These are phyloP conservation scores for Boletus subparvulus DNA, from an alignment of 768 basidiomycete genomes.

Conservation along the genomic window DNA sequence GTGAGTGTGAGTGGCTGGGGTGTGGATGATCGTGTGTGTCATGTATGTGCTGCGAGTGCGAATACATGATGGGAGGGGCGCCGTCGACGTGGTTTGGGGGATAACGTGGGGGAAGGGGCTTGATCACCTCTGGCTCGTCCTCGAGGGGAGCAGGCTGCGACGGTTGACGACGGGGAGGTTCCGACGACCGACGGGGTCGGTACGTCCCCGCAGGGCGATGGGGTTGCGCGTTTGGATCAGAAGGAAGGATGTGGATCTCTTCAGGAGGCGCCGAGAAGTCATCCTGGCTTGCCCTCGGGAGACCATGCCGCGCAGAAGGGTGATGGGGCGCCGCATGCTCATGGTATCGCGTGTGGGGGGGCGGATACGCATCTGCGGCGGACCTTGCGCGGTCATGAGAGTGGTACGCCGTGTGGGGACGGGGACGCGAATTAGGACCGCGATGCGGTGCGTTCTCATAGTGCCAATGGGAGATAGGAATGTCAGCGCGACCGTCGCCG, in stretches of 20 bases:
- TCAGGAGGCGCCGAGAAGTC: constrained; percentile 44
- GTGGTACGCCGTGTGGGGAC: constrained; percentile 32
- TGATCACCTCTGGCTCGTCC: constrained; percentile 33
- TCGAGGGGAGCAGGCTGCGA: constrained; percentile 17
- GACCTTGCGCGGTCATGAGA: constrained; percentile 41
- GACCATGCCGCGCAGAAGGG: constrained; percentile 14
- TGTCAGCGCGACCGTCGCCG: constrained; percentile 60
- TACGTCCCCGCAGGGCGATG: constrained; percentile 30
- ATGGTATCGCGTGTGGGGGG: constrained; percentile 33
- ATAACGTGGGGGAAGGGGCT: constrained; percentile 35
- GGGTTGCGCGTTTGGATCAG: constrained; percentile 39
- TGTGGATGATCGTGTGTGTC: constrained; percentile 33
- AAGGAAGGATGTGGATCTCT: constrained; percentile 63
- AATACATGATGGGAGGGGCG: constrained; percentile 33
- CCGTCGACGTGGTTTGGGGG: constrained; percentile 22
- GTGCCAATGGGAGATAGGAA: constrained; percentile 56
- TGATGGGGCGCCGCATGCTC: constrained; percentile 14
- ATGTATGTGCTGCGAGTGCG: constrained; percentile 43
- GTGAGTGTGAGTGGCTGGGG: constrained; percentile 38
- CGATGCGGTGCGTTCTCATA: constrained; percentile 22
- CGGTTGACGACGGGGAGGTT: constrained; percentile 26
- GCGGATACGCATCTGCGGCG: constrained; percentile 31
- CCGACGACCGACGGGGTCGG: constrained; percentile 32
- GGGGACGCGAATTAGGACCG: constrained; percentile 25
- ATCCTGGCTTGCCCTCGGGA: constrained; percentile 18